These are phyloP conservation scores for Parachaetomium inaequale DNA, from an alignment of 495 filamentous ascomycete species.

Conservation along the genomic window DNA sequence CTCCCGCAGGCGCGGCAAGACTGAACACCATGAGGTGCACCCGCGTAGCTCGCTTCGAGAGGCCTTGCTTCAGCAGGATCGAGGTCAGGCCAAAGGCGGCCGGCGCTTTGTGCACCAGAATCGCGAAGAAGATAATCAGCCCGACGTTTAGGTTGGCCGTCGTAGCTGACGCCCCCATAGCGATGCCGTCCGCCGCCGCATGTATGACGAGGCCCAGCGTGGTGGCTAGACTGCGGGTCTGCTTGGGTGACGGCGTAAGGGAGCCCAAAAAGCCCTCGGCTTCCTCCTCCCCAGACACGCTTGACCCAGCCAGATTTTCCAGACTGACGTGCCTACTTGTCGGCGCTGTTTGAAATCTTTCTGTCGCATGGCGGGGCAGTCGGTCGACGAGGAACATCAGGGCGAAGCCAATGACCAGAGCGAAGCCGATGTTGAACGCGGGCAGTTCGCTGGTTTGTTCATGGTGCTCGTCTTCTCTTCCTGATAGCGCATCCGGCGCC, in stretches of 20 bases:
- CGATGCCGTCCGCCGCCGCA: conserved; percentile 93
- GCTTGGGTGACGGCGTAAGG: conserved; percentile 47
- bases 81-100: conserved; percentile 93
- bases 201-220: conserved; percentile 95
- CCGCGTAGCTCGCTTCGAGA: conserved; percentile 79
- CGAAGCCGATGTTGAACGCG: conserved; percentile 70
- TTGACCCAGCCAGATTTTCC: conserved; percentile 62
- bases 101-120: conserved; percentile 96
- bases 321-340: conserved; percentile 69
- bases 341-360: conserved; percentile 50
- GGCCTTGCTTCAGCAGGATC: conserved; percentile 79
- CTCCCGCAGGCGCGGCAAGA: conserved; percentile 83
- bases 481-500: background rate
- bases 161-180: conserved; percentile 80
- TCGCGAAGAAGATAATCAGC: conserved; percentile 89
- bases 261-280: conserved; percentile 52
- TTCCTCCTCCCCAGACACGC: conserved; percentile 42
- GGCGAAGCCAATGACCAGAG: conserved; percentile 83
- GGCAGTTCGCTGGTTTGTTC: conserved; percentile 41
- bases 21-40: conserved; percentile 88
- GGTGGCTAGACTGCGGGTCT: conserved; percentile 60
- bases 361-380: conserved; percentile 66
- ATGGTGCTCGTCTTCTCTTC: conserved; percentile 14
- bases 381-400: conserved; percentile 97
- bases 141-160: conserved; percentile 67